Evolutionary conservation across 2,329 filamentous ascomycete genomes (phyloP).

Genomic region (Xylariales sp.): DNA sequence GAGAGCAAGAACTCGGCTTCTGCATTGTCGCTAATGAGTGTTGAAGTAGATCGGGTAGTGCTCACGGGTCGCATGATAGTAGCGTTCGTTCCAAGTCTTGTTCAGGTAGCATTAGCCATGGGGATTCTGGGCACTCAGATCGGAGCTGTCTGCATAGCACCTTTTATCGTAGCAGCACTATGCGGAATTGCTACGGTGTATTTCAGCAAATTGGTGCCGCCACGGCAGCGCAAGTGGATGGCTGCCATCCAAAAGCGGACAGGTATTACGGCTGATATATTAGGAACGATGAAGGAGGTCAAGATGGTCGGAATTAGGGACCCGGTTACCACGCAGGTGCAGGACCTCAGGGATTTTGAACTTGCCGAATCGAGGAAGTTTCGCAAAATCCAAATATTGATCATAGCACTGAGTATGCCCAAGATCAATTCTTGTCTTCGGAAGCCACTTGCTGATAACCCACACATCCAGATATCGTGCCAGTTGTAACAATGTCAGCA

Average conservation of each 20-base stretch:
- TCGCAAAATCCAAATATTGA: not conserved
- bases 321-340: slow-evolving; percentile 3
- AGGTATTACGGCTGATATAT: slow-evolving; percentile 4
- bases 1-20: slow-evolving; percentile 4
- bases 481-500: slow-evolving; percentile 1
- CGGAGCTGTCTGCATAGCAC: slow-evolving; percentile 2
- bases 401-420: slow-evolving; percentile 1
- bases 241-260: slow-evolving; percentile 5
- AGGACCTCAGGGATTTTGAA: slow-evolving; percentile 6
- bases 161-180: slow-evolving; percentile 1
- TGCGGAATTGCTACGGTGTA: not conserved
- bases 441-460: not conserved
- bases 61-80: not conserved
- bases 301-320: slow-evolving; percentile 3
- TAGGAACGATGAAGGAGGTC: slow-evolving; percentile 3
- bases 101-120: slow-evolving; percentile 2
- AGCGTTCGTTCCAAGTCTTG: not conserved
- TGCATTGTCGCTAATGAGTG: slow-evolving; percentile 5
- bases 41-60: slow-evolving; percentile 2
- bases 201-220: not conserved
- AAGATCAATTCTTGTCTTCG: too few relatives aligned
- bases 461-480: not conserved
- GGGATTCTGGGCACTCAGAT: slow-evolving; percentile 1
- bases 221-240: slow-evolving; percentile 3
- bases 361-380: slow-evolving; percentile 5